phyloP scores from a whole-genome alignment of 192 early-diverging fungal species.

The Umbelopsis sp. region DNA sequence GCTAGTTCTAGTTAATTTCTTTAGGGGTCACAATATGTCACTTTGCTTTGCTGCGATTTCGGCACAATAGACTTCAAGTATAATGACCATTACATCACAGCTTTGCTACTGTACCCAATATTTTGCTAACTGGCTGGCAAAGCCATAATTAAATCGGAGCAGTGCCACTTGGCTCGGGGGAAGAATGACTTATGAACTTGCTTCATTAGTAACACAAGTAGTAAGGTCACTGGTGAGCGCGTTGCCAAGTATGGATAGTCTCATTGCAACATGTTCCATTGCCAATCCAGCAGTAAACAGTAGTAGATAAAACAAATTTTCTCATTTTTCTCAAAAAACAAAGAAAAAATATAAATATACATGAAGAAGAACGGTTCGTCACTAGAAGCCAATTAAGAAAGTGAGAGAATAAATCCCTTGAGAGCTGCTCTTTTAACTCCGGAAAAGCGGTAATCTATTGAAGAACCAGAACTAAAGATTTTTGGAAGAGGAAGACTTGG shows the following conservation, averaged over 20 bases:
- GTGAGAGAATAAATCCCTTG: not conserved
- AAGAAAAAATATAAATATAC: conserved; percentile 7
- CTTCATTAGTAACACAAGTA: not conserved
- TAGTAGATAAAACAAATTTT: not conserved
- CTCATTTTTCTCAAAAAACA: not conserved
- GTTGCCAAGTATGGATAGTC: conserved; percentile 6
- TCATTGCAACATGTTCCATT: not conserved
- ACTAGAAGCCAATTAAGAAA: not conserved
- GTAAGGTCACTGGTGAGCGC: not conserved
- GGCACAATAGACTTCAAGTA: too few relatives aligned
- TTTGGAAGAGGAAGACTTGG: not conserved
- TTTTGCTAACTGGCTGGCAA: too few relatives aligned
- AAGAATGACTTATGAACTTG: too few relatives aligned
- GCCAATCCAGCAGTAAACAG: not conserved
- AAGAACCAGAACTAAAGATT: not conserved
- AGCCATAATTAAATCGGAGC: too few relatives aligned
- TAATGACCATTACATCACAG: too few relatives aligned
- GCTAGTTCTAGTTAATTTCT: too few relatives aligned
- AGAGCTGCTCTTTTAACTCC: not conserved
- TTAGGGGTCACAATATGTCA: too few relatives aligned
- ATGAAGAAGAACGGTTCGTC: not conserved
- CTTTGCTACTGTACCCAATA: too few relatives aligned
- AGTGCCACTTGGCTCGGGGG: too few relatives aligned
- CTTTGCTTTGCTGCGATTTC: too few relatives aligned
- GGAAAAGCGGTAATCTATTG: not conserved